Conservation (phyloP, 768 basidiomycete genomes). For the Paxillus rubicundulus region DNA sequence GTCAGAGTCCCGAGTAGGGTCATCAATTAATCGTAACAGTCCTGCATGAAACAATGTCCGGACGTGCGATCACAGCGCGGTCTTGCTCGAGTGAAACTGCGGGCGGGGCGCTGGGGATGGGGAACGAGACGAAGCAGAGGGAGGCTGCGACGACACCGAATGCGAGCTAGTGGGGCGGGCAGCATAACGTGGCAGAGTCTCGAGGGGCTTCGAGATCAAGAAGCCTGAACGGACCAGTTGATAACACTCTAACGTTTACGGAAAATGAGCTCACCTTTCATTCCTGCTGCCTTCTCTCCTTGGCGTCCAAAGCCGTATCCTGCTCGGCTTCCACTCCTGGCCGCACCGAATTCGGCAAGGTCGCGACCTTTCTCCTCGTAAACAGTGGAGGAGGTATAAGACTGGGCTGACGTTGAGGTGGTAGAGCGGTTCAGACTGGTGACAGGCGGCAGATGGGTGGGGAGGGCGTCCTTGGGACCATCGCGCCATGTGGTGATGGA, state of each 20-base stretch:
- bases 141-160: constrained; percentile 1
- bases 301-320: constrained; percentile 80
- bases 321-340: constrained; percentile 34
- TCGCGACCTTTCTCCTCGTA: constrained; percentile 29
- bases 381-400: constrained; percentile 26
- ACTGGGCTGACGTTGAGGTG: constrained; percentile 22
- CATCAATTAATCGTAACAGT: constrained; percentile 17
- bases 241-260: constrained; percentile 1
- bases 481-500: constrained; percentile 65
- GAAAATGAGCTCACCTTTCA: constrained; percentile 43
- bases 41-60: constrained; percentile 20
- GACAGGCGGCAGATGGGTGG: constrained; percentile 36
- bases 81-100: constrained; percentile 28
- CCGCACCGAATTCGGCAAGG: constrained; percentile 20
- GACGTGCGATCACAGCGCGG: constrained; percentile 22
- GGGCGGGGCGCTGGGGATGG: constrained; percentile 14
- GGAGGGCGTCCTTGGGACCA: constrained; percentile 49
- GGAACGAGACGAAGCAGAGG: constrained; percentile 19
- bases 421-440: constrained; percentile 24
- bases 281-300: constrained; percentile 68
- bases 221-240: constrained; percentile 37
- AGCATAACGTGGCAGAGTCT: constrained; percentile 59
- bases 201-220: constrained; percentile 59
- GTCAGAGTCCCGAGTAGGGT: constrained; percentile 7
- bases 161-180: constrained; percentile 33